Evolutionary conservation across 495 filamentous ascomycete species (phyloP).

Genomic region (Chaetomidium leptoderma): DNA sequence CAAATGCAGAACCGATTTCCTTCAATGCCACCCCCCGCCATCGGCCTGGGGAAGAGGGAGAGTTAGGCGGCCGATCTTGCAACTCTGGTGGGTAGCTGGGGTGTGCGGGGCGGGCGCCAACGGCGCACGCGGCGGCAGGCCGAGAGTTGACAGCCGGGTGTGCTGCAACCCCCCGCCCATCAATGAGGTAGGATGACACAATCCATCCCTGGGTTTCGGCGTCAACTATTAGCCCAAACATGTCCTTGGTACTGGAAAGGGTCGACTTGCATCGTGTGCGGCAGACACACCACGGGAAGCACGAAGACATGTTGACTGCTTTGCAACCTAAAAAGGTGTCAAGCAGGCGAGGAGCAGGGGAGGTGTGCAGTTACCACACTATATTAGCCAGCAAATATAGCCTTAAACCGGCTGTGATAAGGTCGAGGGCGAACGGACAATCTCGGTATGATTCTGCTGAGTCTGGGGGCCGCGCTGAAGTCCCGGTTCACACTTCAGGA

Average conservation of each 20-base stretch:
- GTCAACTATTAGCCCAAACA: no score
- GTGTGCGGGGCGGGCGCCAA: conserved; percentile 19
- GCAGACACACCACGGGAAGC: no score
- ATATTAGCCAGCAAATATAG: conserved; percentile 46
- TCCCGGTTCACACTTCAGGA: no score
- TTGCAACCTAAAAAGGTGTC: neutral
- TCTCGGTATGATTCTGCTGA: conserved; percentile 30
- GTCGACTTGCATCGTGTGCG: no score
- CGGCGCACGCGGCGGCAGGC: no score
- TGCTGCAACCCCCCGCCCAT: conserved; percentile 17
- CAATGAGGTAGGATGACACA: conserved; percentile 7
- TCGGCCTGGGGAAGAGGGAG: conserved; percentile 11
- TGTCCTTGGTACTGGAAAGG: no score
- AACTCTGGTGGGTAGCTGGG: neutral
- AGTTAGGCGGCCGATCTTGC: conserved; percentile 5
- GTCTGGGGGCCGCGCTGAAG: neutral
- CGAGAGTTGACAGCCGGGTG: conserved; percentile 19
- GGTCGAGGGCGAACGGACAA: conserved; percentile 33
- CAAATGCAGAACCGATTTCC: no score
- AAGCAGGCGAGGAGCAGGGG: conserved; percentile 8
- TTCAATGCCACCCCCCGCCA: no score
- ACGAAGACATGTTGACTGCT: no score
- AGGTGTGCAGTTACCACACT: conserved; percentile 29
- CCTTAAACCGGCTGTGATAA: conserved; percentile 36
- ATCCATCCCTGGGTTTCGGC: no score